Evolutionary conservation across 176 grass and related monocot species (phyloP).

Genomic region (Zoysia japonica): DNA sequence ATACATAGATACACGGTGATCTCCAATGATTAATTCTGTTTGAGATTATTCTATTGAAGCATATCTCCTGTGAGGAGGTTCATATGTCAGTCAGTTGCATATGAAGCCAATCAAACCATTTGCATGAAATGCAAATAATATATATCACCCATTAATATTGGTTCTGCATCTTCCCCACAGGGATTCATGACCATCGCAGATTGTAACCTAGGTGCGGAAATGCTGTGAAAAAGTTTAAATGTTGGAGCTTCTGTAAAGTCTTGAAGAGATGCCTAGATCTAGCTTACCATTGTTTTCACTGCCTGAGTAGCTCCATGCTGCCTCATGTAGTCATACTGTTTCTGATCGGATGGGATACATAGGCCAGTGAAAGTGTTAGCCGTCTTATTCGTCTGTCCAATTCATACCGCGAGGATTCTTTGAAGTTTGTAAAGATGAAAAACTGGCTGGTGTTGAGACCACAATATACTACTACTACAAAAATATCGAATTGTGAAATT

Average conservation of each 20-base stretch:
- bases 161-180: slow-evolving; percentile 32
- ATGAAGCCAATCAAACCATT: neutral
- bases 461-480: no score
- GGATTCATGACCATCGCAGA: slow-evolving; percentile 33
- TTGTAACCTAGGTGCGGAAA: slow-evolving; percentile 28
- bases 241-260: neutral
- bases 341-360: neutral
- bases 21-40: neutral
- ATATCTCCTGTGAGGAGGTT: neutral
- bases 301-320: neutral
- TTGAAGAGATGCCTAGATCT: slow-evolving; percentile 8
- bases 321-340: neutral
- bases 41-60: slow-evolving; percentile 8
- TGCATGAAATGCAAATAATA: slow-evolving; percentile 1
- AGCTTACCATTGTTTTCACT: neutral
- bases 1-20: neutral
- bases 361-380: neutral
- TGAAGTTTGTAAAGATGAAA: neutral
- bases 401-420: slow-evolving; percentile 18
- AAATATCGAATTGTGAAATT: neutral
- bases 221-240: neutral
- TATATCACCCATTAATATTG: slow-evolving; percentile 7
- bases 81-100: no score
- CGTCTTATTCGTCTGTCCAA: neutral
- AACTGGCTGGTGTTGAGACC: neutral